These are phyloP conservation scores for Talaromyces sp. DNA, from an alignment of 2,329 filamentous ascomycete species.

Conservation along the genomic window DNA sequence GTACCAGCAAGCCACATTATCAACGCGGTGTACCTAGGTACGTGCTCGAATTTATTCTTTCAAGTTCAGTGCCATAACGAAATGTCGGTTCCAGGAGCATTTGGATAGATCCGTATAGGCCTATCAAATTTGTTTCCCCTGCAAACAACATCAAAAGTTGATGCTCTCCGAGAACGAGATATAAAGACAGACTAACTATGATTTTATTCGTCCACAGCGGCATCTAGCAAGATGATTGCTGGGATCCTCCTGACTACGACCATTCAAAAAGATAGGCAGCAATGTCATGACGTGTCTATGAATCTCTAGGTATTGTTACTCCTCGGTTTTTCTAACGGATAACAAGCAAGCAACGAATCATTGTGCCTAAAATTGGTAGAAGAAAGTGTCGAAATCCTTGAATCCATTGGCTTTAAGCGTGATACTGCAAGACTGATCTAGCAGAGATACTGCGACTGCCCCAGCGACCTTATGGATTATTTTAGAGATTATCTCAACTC, in stretches of 20 bases:
- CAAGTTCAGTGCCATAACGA: not conserved
- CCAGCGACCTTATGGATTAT: not conserved
- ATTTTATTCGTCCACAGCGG: not conserved
- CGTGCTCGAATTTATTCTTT: not conserved
- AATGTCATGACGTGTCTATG: not conserved
- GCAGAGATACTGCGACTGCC: not conserved
- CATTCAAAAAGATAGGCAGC: not conserved
- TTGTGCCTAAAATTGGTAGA: not conserved
- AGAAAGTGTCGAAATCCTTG: not conserved
- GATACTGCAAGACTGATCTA: not conserved
- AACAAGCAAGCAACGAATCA: not conserved
- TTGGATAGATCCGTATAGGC: too few species aligned
- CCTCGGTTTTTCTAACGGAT: not conserved
- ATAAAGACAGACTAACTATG: too few species aligned
- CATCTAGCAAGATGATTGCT: not conserved
- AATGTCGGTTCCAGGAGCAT: too few species aligned
- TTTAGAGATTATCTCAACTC: not conserved
- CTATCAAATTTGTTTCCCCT: too few species aligned
- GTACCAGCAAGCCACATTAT: not conserved
- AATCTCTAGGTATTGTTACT: not conserved
- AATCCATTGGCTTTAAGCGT: not conserved
- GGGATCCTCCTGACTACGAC: not conserved
- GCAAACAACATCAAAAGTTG: too few species aligned
- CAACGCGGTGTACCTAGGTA: not conserved
- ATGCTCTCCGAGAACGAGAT: too few species aligned